Percentiles rank a stretch among this genome's conserved stretches.
phyloP scores from a whole-genome alignment of 1,139 yeast species.

The Hemisphaericaspora lyxosophila region DNA sequence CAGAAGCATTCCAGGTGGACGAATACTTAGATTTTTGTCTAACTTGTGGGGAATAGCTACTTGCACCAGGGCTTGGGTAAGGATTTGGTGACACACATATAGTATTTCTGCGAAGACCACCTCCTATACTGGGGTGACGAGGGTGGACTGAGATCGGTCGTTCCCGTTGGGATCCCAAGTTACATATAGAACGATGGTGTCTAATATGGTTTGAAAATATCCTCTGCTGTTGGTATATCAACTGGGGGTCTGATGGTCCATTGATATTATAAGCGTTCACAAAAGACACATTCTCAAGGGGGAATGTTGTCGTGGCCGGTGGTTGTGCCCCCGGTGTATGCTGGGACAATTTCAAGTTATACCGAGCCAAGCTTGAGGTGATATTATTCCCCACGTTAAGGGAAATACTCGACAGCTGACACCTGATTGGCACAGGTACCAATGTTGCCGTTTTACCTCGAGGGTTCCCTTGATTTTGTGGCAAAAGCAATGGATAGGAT shows the following conservation, averaged over 20 bases:
- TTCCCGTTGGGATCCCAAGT: not conserved
- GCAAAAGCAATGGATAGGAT: not conserved
- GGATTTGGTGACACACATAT: not conserved
- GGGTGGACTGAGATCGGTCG: not conserved
- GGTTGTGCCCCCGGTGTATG: not conserved
- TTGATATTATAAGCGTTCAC: too few relatives aligned
- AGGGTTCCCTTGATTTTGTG: not conserved
- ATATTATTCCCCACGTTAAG: too few relatives aligned
- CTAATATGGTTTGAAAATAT: too few relatives aligned
- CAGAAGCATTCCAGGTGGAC: constrained; percentile 42
- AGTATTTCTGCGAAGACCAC: not conserved
- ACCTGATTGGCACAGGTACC: not conserved
- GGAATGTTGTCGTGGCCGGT: not conserved
- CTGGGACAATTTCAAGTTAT: too few relatives aligned
- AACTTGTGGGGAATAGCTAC: not conserved
- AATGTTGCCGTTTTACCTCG: not conserved
- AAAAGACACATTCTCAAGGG: not conserved
- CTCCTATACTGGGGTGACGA: not conserved
- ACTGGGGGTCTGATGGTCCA: too few relatives aligned
- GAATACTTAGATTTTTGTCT: constrained; percentile 30
- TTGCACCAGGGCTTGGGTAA: not conserved
- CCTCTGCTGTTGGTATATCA: too few relatives aligned
- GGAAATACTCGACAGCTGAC: too few relatives aligned
- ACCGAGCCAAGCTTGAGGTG: too few relatives aligned
- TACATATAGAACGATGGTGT: not conserved